Evolutionary conservation across 2,329 filamentous ascomycete genomes (phyloP).

Genomic region (Penicillium hesseltinei): DNA sequence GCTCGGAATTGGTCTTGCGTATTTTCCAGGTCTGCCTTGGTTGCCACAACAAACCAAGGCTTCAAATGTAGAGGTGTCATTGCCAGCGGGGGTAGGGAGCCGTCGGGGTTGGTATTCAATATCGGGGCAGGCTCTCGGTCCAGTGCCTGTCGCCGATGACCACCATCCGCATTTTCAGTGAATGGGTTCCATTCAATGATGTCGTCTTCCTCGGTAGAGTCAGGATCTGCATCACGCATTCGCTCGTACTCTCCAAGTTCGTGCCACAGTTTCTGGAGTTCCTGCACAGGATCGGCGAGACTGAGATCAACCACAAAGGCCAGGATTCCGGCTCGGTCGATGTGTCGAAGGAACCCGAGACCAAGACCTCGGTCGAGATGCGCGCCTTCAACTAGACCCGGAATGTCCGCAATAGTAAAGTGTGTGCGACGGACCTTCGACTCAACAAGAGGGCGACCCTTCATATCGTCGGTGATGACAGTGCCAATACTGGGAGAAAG

Average conservation of each 20-base stretch:
- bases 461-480: slow-evolving; percentile 84
- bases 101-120: slow-evolving; percentile 13
- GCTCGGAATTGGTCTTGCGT: slow-evolving; percentile 74
- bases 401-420: slow-evolving; percentile 94
- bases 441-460: slow-evolving; percentile 64
- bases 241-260: slow-evolving; percentile 89
- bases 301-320: slow-evolving; percentile 89
- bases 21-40: slow-evolving; percentile 79
- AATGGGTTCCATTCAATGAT: slow-evolving; percentile 49
- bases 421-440: slow-evolving; percentile 62
- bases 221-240: slow-evolving; percentile 69
- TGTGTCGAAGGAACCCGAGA: slow-evolving; percentile 86
- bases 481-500: slow-evolving; percentile 94
- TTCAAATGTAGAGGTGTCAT: slow-evolving; percentile 81
- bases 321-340: slow-evolving; percentile 88
- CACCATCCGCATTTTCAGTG: slow-evolving; percentile 25
- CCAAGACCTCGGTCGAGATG: slow-evolving; percentile 90
- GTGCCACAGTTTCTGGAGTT: slow-evolving; percentile 79
- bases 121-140: slow-evolving; percentile 4
- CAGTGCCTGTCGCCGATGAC: slow-evolving; percentile 8
- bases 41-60: slow-evolving; percentile 94
- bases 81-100: slow-evolving; percentile 46
- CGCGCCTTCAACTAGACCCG: slow-evolving; percentile 86
- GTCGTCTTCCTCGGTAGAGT: slow-evolving; percentile 57
- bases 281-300: slow-evolving; percentile 73